phyloP scores from a whole-genome alignment of 2,329 filamentous ascomycete species.

The Fusarium algeriense region DNA sequence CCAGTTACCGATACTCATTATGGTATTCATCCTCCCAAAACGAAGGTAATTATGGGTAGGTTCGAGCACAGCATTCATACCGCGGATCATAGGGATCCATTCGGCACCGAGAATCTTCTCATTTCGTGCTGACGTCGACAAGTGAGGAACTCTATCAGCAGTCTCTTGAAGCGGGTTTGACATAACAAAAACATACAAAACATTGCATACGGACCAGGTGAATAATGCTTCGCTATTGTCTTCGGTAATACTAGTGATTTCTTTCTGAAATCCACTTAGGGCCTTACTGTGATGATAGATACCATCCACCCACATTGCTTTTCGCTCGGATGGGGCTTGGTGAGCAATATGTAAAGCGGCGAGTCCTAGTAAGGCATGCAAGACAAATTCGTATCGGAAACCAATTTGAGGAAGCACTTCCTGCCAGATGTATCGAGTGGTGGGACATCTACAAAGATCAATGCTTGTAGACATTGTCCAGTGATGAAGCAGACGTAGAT shows the following conservation, averaged over 20 bases:
- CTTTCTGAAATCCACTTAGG: background rate
- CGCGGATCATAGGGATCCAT: background rate
- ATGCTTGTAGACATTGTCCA: background rate
- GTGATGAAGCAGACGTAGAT: background rate
- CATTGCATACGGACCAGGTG: background rate
- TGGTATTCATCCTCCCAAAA: fast-evolving
- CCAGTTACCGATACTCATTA: background rate
- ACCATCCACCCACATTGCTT: fast-evolving
- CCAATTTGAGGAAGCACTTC: background rate
- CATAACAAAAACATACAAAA: background rate
- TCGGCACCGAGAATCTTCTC: background rate
- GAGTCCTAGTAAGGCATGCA: fast-evolving
- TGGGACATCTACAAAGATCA: background rate
- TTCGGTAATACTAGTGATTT: background rate
- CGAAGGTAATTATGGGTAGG: background rate
- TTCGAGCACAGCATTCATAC: background rate
- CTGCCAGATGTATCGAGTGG: background rate
- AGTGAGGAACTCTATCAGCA: background rate
- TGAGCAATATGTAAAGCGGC: background rate
- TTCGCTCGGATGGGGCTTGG: background rate
- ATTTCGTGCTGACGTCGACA: background rate
- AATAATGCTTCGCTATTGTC: background rate
- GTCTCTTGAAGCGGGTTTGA: background rate
- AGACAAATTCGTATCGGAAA: background rate
- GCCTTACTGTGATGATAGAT: background rate